Conservation (phyloP, 192 early-diverging fungal genomes). For the Rhizoclosmatium sp. region DNA sequence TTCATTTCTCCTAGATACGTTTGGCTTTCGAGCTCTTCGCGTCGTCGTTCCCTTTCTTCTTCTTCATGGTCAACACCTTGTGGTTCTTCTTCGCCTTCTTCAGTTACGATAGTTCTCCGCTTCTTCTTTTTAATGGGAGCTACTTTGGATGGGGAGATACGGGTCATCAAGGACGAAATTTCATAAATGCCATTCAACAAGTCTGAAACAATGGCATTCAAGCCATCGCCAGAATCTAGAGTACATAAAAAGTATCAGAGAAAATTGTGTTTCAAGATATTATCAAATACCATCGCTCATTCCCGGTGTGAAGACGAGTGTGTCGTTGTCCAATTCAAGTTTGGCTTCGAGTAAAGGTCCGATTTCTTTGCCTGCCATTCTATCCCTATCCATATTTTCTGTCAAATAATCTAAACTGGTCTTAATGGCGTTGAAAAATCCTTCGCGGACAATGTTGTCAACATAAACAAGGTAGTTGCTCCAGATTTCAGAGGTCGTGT, state of each 20-base stretch:
- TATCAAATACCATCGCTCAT: constrained; percentile 64
- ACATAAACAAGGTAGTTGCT: constrained; percentile 59
- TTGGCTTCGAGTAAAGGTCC: constrained; percentile 67
- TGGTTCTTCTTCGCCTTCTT: constrained; percentile 20
- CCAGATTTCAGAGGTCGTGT: constrained; percentile 58
- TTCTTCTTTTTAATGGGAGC: constrained; percentile 10
- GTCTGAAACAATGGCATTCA: constrained; percentile 55
- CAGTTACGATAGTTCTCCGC: neutral
- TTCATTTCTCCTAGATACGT: constrained; percentile 69
- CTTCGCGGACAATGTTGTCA: constrained; percentile 63
- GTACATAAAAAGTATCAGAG: constrained; percentile 1
- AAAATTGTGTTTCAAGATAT: constrained; percentile 37
- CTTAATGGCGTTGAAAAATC: constrained; percentile 62
- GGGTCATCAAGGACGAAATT: constrained; percentile 62
- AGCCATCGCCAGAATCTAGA: constrained; percentile 51
- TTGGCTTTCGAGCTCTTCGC: constrained; percentile 54
- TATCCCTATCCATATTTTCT: constrained; percentile 65
- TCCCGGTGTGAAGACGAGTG: constrained; percentile 63
- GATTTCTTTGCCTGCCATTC: constrained; percentile 50
- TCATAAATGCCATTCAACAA: constrained; percentile 67
- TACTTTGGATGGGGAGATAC: constrained; percentile 50
- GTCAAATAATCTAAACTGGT: constrained; percentile 65
- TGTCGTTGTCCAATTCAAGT: constrained; percentile 64
- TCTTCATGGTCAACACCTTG: constrained; percentile 42
- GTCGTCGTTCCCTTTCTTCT: constrained; percentile 34